A percentile compares a stretch with the other conserved stretches of the same genome.
phyloP scores from a whole-genome alignment of 1,284 basidiomycete genomes.

The Vanrija humicola region DNA sequence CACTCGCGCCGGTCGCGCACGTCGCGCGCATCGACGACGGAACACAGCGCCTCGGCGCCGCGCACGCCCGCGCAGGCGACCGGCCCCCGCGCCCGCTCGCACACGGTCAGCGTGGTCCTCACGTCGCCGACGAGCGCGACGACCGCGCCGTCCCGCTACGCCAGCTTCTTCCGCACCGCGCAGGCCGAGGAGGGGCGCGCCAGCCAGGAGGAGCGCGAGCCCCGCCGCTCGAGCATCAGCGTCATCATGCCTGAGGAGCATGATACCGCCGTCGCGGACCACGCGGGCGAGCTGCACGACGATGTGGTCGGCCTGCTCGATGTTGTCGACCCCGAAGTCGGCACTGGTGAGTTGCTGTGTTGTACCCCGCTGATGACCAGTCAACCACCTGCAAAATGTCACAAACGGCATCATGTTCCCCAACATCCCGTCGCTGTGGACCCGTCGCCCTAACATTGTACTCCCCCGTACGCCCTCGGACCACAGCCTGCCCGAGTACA shows the following conservation, averaged over 20 bases:
- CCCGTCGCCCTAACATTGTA: constrained; percentile 36
- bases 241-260: background rate
- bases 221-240: background rate
- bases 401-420: constrained; percentile 48
- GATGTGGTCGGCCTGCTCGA: constrained; percentile 43
- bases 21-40: too few species aligned
- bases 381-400: constrained; percentile 47
- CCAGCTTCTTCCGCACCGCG: too few species aligned
- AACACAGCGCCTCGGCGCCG: too few species aligned
- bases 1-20: too few species aligned
- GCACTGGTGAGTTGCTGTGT: constrained; percentile 28
- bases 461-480: constrained; percentile 25
- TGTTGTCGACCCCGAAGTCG: constrained; percentile 38
- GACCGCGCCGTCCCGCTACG: too few species aligned
- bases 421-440: constrained; percentile 40
- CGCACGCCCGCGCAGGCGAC: too few species aligned
- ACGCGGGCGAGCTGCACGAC: constrained; percentile 29
- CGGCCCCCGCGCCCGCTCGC: too few species aligned
- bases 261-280: constrained; percentile 9
- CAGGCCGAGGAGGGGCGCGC: too few species aligned
- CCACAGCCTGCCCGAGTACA: background rate
- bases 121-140: too few species aligned
- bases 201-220: background rate
- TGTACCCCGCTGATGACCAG: constrained; percentile 13
- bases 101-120: too few species aligned